These are phyloP conservation scores for Rhizopogon rudus DNA, from an alignment of 768 basidiomycete species.

Conservation along the genomic window DNA sequence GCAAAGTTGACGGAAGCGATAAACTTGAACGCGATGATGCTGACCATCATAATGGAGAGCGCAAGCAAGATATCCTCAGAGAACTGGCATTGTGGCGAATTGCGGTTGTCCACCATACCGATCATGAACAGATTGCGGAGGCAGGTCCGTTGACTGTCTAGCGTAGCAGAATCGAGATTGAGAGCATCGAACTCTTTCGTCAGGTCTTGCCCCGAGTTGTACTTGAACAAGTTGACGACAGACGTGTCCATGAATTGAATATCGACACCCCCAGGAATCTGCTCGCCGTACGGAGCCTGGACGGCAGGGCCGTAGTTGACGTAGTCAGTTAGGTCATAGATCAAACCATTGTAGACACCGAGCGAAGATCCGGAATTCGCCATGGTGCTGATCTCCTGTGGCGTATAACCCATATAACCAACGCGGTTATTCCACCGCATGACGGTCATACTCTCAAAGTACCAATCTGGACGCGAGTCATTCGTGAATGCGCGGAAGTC, in stretches of 20 bases:
- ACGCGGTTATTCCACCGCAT: slow-evolving; percentile 88
- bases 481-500: slow-evolving; percentile 90
- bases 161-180: slow-evolving; percentile 51
- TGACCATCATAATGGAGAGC: slow-evolving; percentile 87
- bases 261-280: slow-evolving; percentile 37
- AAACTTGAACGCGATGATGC: slow-evolving; percentile 96
- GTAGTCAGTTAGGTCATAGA: slow-evolving; percentile 88
- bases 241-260: slow-evolving; percentile 66
- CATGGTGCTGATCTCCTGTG: slow-evolving; percentile 67
- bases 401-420: slow-evolving; percentile 85
- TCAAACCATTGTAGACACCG: slow-evolving; percentile 79
- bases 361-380: slow-evolving; percentile 59
- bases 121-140: slow-evolving; percentile 90
- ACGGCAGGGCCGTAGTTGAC: slow-evolving; percentile 62
- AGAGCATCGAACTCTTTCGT: slow-evolving; percentile 68
- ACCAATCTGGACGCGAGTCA: slow-evolving; percentile 97
- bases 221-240: slow-evolving; percentile 73
- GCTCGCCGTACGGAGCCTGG: slow-evolving; percentile 41
- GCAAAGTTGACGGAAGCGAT: slow-evolving; percentile 86
- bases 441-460: slow-evolving; percentile 88
- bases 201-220: slow-evolving; percentile 71
- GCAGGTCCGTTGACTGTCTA: slow-evolving; percentile 78
- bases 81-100: slow-evolving; percentile 90
- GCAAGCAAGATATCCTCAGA: slow-evolving; percentile 87
- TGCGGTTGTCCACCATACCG: slow-evolving; percentile 88